Percentiles rank a stretch among this genome's conserved stretches.
phyloP scores from a whole-genome alignment of 257 asterid species.

The Solanum appendiculatum region DNA sequence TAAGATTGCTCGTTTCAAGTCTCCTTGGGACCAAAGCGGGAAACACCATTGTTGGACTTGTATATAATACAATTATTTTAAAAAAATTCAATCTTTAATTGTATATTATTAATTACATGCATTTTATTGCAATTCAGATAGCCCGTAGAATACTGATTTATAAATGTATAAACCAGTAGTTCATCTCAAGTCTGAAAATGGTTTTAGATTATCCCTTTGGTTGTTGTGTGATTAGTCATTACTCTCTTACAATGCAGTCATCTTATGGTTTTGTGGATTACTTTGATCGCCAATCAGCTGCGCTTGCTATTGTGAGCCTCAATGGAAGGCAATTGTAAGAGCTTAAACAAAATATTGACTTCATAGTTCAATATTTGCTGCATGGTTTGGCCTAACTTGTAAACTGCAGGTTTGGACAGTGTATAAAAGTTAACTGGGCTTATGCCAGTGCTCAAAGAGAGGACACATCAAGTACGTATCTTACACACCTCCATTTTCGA shows the following conservation, averaged over 20 bases:
- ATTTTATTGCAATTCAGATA: not conserved
- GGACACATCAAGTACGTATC: constrained; percentile 62
- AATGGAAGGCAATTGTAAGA: constrained; percentile 81
- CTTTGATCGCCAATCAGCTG: constrained; percentile 73
- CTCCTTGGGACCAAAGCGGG: not conserved
- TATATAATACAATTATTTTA: no score
- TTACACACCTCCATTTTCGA: not conserved
- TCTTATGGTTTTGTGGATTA: constrained; percentile 89
- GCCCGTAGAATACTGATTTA: not conserved
- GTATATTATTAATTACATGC: not conserved
- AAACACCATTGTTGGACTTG: not conserved
- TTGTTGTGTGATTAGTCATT: not conserved
- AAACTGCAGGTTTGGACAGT: constrained; percentile 66
- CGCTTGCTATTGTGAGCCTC: constrained; percentile 59
- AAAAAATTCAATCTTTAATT: not conserved
- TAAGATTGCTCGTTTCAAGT: not conserved
- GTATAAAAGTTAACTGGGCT: constrained; percentile 89
- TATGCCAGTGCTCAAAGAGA: constrained; percentile 80
- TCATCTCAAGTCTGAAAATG: not conserved
- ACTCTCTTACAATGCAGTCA: constrained; percentile 39
- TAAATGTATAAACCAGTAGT: not conserved
- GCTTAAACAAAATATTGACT: not conserved
- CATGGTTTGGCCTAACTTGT: not conserved
- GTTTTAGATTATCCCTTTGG: not conserved
- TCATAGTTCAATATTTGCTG: not conserved